Conservation (phyloP, 2,329 filamentous ascomycete species). For the Penicillium sp. region DNA sequence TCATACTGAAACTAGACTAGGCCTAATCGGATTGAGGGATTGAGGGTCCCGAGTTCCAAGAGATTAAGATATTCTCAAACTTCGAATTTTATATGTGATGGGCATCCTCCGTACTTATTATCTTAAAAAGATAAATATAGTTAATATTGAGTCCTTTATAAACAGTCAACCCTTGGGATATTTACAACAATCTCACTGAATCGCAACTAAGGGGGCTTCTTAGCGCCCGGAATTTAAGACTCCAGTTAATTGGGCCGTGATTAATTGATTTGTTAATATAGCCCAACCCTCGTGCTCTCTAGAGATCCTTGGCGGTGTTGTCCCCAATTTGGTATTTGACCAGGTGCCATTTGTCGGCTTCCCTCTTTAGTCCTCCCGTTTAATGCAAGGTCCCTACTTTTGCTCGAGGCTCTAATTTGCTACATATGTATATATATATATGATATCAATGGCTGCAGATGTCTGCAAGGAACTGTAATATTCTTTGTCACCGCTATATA, state of each 20-base stretch:
- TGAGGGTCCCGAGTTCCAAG: slow-evolving; percentile 12
- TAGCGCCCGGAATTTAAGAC: slow-evolving; percentile 4
- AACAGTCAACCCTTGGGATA: not conserved
- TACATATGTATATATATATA: not conserved
- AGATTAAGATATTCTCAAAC: not conserved
- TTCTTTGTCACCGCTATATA: slow-evolving; percentile 8
- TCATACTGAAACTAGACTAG: slow-evolving; percentile 24
- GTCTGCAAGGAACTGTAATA: not conserved
- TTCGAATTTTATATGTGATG: too few species aligned
- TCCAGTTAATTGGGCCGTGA: not conserved
- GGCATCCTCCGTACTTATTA: too few species aligned
- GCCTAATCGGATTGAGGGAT: slow-evolving; percentile 4
- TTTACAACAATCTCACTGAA: not conserved
- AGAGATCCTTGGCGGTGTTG: not conserved
- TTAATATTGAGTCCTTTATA: not conserved
- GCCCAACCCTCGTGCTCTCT: not conserved
- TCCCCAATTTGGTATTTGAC: slow-evolving; percentile 13
- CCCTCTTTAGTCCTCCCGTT: slow-evolving; percentile 19
- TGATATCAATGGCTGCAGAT: not conserved
- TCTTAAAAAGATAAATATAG: too few species aligned
- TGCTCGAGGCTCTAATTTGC: not conserved
- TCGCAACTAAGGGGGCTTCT: not conserved
- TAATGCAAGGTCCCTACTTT: slow-evolving; percentile 4
- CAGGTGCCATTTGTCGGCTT: slow-evolving; percentile 14
- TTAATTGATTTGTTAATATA: not conserved